These are phyloP conservation scores for Lachnellula cervina DNA, from an alignment of 2,329 filamentous ascomycete genomes.

Conservation along the genomic window DNA sequence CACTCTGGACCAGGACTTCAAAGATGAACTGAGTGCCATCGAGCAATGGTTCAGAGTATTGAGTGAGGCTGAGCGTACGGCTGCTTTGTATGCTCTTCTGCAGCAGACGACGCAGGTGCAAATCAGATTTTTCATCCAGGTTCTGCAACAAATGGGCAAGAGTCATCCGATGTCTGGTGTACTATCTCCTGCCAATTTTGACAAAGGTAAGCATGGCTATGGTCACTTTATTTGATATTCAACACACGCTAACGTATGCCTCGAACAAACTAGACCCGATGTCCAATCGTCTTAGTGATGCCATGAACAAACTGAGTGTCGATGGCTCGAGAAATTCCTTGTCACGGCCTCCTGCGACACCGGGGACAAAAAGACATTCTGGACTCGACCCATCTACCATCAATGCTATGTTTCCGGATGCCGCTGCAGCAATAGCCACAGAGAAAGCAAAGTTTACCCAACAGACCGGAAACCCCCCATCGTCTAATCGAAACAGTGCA, in stretches of 20 bases:
- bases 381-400: slow-evolving; percentile 91
- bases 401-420: slow-evolving; percentile 98
- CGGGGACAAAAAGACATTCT: slow-evolving; percentile 83
- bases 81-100: slow-evolving; percentile 87
- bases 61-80: slow-evolving; percentile 93
- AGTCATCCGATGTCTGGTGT: slow-evolving; percentile 96
- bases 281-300: slow-evolving; percentile 92
- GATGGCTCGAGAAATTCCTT: slow-evolving; percentile 84
- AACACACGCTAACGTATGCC: no score
- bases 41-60: slow-evolving; percentile 99
- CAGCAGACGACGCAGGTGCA: slow-evolving; percentile 99
- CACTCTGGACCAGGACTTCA: slow-evolving; percentile 98
- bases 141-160: slow-evolving; percentile 98
- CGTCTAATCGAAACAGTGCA: slow-evolving; percentile 89
- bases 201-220: slow-evolving; percentile 65
- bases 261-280: slow-evolving; percentile 67
- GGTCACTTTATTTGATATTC: background rate
- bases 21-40: slow-evolving; percentile 96
- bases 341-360: slow-evolving; percentile 71
- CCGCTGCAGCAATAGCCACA: slow-evolving; percentile 94
- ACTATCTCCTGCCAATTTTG: slow-evolving; percentile 89
- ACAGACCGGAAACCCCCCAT: slow-evolving; percentile 82
- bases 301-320: slow-evolving; percentile 91
- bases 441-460: slow-evolving; percentile 98
- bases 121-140: slow-evolving; percentile 98